Base-by-base conservation (phyloP, 169 alveolate genomes). In the Pseudocohnilembus persalinus region DNA sequence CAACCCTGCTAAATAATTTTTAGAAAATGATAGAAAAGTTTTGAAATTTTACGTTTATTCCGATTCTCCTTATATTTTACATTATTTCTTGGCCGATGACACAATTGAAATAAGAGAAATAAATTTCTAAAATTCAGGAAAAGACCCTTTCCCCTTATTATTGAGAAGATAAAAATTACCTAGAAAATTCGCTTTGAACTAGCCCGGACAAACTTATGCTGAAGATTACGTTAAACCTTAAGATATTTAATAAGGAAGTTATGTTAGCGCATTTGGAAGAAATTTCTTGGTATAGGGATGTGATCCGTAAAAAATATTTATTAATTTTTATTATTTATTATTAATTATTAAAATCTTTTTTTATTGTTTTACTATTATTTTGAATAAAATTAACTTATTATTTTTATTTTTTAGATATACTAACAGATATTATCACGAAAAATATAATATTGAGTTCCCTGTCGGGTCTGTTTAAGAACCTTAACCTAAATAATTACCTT, bases 1-100 rank as follows among this genome's bases (percentile, higher is more conserved):
- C 0, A 78, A 85, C 49, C 74, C 90, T 15, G 85, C 91, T 49
- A 94, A 94, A 88, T 93, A 95, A 88, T 93, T 93, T 83, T 87
- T 95, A 77, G 97, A 95, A 86, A 94, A 95, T 88, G 98, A 95
- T 89, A 78, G 98, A 84, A 93, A 92, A 63, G 98, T 96, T 27
- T 83, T 96, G 68, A 93, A 96, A 76, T 96, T 93, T 88, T 94
- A 84, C 76, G 91, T 93, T n/a, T 89, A 80, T 75, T 91, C 93
- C 84, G 97, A 95, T 76, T 96, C 90, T 0, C 92, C 89, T 28
- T 93, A 82, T 81, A 84, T 89, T 29, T 35, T 91, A 11, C 95
- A 90, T 77, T 95, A 93, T 83, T 92, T 85, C 81, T 84, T 91
- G 83, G 95, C 97, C 77, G 97, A 96, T 88, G 98, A 96, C 76